phyloP scores from a whole-genome alignment of 2,329 filamentous ascomycete species.

The Aspergillus piperis region DNA sequence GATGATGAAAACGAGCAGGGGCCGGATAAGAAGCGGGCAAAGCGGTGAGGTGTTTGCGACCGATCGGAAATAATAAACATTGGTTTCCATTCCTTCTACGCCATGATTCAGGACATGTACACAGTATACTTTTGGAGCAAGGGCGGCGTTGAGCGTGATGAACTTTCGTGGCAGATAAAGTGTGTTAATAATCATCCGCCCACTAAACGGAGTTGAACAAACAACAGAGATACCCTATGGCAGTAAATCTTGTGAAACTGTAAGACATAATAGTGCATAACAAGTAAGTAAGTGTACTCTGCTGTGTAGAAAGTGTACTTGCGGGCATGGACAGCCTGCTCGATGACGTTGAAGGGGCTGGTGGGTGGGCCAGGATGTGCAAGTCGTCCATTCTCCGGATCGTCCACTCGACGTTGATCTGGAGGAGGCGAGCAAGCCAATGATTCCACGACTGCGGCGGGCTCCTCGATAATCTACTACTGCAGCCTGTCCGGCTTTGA shows the following conservation, averaged over 20 bases:
- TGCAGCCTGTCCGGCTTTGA: slow-evolving; percentile 3
- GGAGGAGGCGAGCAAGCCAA: slow-evolving; percentile 6
- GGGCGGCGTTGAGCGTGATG: neutral
- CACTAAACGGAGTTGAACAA: neutral
- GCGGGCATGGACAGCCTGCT: slow-evolving; percentile 3
- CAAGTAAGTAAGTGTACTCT: neutral
- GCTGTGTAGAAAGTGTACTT: neutral
- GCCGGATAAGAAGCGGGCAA: slow-evolving; percentile 64
- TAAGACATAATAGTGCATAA: neutral
- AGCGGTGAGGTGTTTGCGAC: slow-evolving; percentile 24
- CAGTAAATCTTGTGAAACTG: neutral
- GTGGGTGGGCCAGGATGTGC: slow-evolving; percentile 1
- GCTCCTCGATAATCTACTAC: slow-evolving; percentile 5
- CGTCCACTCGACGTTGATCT: neutral
- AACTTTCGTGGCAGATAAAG: neutral
- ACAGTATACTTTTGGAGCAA: neutral
- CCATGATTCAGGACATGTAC: neutral
- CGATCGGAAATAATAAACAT: neutral
- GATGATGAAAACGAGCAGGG: slow-evolving; percentile 74
- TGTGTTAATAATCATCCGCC: neutral
- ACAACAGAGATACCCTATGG: neutral
- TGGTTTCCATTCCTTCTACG: neutral
- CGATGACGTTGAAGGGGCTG: slow-evolving; percentile 19
- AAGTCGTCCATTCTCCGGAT: slow-evolving; percentile 4
- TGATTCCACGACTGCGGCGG: neutral